phyloP scores from a whole-genome alignment of 257 asterid species.

The Knoxia roxburghii region DNA sequence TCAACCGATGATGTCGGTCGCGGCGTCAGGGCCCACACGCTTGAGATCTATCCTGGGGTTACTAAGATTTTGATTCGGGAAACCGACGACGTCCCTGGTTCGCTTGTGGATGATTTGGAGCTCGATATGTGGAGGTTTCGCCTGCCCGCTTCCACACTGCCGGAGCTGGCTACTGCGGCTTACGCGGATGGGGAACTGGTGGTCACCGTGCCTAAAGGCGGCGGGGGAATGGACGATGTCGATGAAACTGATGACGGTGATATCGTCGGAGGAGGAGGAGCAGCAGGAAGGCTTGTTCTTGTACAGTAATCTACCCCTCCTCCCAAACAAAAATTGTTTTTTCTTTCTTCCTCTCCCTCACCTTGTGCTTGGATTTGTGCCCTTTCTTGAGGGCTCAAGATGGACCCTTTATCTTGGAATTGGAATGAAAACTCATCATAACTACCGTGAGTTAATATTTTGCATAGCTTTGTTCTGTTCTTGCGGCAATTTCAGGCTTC shows the following conservation, averaged over 20 bases:
- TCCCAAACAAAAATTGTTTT: not conserved
- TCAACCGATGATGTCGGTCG: constrained; percentile 43
- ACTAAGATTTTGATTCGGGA: constrained; percentile 60
- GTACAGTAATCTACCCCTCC: constrained; percentile 43
- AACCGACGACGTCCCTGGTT: constrained; percentile 28
- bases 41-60: constrained; percentile 77
- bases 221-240: constrained; percentile 18
- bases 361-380: not conserved
- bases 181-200: constrained; percentile 65
- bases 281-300: constrained; percentile 49
- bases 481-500: not conserved
- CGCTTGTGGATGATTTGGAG: constrained; percentile 49
- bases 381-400: constrained; percentile 4
- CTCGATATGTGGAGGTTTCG: constrained; percentile 80
- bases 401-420: constrained; percentile 14
- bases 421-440: constrained; percentile 12
- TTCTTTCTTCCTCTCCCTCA: not conserved
- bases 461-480: constrained; percentile 1
- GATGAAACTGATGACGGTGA: constrained; percentile 33
- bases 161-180: constrained; percentile 59
- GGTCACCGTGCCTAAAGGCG: constrained; percentile 68
- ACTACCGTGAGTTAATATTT: not conserved
- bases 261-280: constrained; percentile 40
- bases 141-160: constrained; percentile 53
- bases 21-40: constrained; percentile 51